Percentiles rank a stretch among this genome's conserved stretches.
Evolutionary conservation across 495 filamentous ascomycete genomes (phyloP).

Genomic region (Xylaria intraflava): DNA sequence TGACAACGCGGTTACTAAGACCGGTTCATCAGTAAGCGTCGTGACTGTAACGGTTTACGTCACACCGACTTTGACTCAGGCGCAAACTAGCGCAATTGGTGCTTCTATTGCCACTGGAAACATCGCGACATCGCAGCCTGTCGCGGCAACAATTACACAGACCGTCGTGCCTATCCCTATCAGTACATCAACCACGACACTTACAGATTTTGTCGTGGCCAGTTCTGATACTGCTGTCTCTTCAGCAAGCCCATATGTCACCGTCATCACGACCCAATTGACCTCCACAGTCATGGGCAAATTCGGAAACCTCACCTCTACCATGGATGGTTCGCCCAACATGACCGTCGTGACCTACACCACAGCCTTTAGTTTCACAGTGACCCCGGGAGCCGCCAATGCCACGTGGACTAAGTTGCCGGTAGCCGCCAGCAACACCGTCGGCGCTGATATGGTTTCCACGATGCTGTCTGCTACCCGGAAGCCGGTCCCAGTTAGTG

Average conservation of each 20-base stretch:
- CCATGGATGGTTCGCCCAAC: neutral
- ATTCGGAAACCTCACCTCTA: neutral
- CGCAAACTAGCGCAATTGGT: conserved; percentile 10
- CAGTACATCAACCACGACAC: neutral
- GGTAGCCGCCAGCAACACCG: too few species aligned
- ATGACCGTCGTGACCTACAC: conserved; percentile 6
- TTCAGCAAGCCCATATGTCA: neutral
- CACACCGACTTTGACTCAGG: conserved; percentile 5
- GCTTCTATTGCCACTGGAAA: neutral
- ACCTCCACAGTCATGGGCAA: neutral
- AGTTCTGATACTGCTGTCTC: neutral
- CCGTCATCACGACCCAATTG: neutral
- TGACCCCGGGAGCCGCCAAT: neutral
- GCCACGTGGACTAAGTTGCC: too few species aligned
- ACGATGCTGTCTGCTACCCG: conserved; percentile 8
- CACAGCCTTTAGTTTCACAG: conserved; percentile 1
- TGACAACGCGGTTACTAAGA: neutral
- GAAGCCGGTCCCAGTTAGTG: neutral
- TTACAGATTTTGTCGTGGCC: conserved; percentile 1
- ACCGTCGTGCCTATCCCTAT: conserved; percentile 14
- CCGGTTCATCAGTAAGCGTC: neutral
- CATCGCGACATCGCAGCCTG: conserved; percentile 5
- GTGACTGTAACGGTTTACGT: conserved; percentile 14
- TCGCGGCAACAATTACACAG: conserved; percentile 14
- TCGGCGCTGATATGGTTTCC: conserved; percentile 3